These are phyloP conservation scores for Starmerella sirachaensis DNA, from an alignment of 805 yeast species.

Conservation along the genomic window DNA sequence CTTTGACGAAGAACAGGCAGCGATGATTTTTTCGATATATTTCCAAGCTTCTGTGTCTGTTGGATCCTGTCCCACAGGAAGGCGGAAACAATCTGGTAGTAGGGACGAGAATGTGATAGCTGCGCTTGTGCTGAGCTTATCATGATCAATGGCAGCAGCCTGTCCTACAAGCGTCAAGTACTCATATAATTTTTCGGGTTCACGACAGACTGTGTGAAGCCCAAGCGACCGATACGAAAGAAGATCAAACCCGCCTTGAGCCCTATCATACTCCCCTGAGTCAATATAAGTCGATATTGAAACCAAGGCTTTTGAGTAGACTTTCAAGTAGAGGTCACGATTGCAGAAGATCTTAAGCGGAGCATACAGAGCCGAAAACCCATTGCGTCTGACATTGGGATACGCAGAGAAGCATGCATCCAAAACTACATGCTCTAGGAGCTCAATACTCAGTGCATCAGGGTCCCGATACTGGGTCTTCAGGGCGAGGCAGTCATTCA, in stretches of 20 bases:
- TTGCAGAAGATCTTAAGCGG: conserved; percentile 38
- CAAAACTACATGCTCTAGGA: conserved; percentile 54
- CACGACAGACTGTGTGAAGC: conserved; percentile 10
- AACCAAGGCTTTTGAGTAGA: conserved; percentile 40
- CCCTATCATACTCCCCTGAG: conserved; percentile 38
- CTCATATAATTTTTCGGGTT: conserved; percentile 1
- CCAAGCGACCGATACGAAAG: conserved; percentile 45
- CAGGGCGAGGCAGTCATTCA: conserved; percentile 57
- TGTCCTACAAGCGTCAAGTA: conserved; percentile 3
- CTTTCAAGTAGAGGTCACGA: conserved; percentile 42
- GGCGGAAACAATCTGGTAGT: conserved; percentile 26
- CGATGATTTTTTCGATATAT: conserved; percentile 4
- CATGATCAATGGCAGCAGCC: conserved; percentile 11
- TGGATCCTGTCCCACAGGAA: conserved; percentile 30
- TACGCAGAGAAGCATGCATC: conserved; percentile 55
- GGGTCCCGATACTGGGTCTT: conserved; percentile 60
- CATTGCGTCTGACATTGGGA: conserved; percentile 53
- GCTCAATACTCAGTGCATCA: conserved; percentile 14
- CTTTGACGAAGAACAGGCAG: not conserved
- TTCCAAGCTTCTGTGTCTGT: not conserved
- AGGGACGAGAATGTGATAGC: conserved; percentile 1
- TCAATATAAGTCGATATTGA: conserved; percentile 40
- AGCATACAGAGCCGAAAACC: conserved; percentile 54
- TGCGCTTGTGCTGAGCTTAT: conserved; percentile 10
- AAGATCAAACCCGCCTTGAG: conserved; percentile 53